These are phyloP conservation scores for Phytophthora hybrid DNA, from an alignment of 352 stramenopile genomes.

Conservation along the genomic window DNA sequence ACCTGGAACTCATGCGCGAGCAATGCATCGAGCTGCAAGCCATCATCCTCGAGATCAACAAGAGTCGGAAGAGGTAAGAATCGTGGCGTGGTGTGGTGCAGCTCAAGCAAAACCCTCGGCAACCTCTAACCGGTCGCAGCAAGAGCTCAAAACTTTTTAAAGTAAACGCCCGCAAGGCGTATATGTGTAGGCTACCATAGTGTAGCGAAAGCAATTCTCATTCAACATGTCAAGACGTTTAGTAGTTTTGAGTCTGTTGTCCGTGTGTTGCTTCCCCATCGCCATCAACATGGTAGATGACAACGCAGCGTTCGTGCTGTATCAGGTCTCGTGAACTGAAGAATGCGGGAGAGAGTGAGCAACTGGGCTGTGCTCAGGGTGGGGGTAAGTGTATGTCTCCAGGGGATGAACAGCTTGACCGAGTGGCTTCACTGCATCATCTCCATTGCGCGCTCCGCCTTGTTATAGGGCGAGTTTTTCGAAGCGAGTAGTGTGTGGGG, in stretches of 20 bases:
- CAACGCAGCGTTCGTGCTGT: no score
- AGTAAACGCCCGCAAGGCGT: slow-evolving; percentile 42
- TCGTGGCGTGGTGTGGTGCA: slow-evolving; percentile 18
- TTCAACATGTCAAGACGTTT: slow-evolving; percentile 40
- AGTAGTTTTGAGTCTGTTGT: slow-evolving; percentile 4
- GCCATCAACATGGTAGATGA: neutral
- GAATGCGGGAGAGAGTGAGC: slow-evolving; percentile 26
- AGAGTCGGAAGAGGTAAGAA: slow-evolving; percentile 84
- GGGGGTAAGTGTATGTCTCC: slow-evolving; percentile 10
- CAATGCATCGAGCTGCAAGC: slow-evolving; percentile 89
- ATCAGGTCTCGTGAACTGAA: neutral
- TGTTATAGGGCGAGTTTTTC: slow-evolving; percentile 23
- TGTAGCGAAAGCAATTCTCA: slow-evolving; percentile 37
- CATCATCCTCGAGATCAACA: slow-evolving; percentile 92
- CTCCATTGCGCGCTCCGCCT: slow-evolving; percentile 28
- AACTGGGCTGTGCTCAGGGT: neutral
- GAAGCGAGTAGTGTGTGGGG: slow-evolving; percentile 4
- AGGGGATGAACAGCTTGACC: slow-evolving; percentile 19
- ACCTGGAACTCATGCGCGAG: slow-evolving; percentile 89
- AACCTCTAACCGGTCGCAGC: slow-evolving; percentile 5
- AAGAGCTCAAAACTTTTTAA: slow-evolving; percentile 34
- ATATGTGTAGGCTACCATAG: slow-evolving; percentile 30
- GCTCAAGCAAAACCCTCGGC: slow-evolving; percentile 15
- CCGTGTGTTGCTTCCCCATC: neutral
- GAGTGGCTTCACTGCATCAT: slow-evolving; percentile 26